These are phyloP conservation scores for Fusarium metavorans DNA, from an alignment of 2,329 filamentous ascomycete genomes.

Conservation along the genomic window DNA sequence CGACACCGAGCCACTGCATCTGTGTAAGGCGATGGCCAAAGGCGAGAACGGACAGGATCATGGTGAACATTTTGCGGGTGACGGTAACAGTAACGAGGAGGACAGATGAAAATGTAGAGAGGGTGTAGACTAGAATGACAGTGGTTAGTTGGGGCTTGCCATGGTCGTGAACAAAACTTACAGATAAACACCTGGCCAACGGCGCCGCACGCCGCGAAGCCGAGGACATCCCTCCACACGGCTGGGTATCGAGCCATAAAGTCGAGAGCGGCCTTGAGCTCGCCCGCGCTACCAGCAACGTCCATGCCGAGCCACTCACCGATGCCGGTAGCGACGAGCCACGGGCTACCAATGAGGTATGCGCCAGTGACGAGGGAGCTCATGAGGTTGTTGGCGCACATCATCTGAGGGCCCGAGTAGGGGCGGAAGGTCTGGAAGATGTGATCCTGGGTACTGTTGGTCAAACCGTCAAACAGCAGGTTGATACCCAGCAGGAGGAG, in stretches of 20 bases:
- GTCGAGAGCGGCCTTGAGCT: conserved; percentile 80
- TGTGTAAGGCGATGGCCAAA: conserved; percentile 88
- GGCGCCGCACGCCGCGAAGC: conserved; percentile 90
- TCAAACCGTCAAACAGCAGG: conserved; percentile 93
- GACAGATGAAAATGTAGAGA: conserved; percentile 91
- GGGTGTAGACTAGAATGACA: conserved; percentile 77
- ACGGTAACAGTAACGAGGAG: conserved; percentile 96
- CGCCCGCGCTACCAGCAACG: conserved; percentile 74
- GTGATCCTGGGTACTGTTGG: conserved; percentile 96
- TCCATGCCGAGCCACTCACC: conserved; percentile 77
- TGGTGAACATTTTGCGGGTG: conserved; percentile 98
- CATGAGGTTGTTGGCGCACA: conserved; percentile 96
- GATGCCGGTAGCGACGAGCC: conserved; percentile 75
- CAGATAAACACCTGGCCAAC: conserved; percentile 97
- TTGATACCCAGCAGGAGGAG: conserved; percentile 88
- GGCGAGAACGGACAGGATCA: conserved; percentile 95
- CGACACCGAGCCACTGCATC: conserved; percentile 96
- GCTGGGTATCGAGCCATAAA: conserved; percentile 85
- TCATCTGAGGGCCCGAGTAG: conserved; percentile 97
- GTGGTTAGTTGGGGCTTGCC: conserved; percentile 26
- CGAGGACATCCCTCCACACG: conserved; percentile 88
- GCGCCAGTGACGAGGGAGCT: conserved; percentile 79
- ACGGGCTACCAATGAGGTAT: conserved; percentile 84
- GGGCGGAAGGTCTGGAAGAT: conserved; percentile 85
- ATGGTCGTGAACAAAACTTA: conserved; percentile 52